Evolutionary conservation across 75 land plant genomes (phyloP).

Genomic region (Pinus albicaulis): DNA sequence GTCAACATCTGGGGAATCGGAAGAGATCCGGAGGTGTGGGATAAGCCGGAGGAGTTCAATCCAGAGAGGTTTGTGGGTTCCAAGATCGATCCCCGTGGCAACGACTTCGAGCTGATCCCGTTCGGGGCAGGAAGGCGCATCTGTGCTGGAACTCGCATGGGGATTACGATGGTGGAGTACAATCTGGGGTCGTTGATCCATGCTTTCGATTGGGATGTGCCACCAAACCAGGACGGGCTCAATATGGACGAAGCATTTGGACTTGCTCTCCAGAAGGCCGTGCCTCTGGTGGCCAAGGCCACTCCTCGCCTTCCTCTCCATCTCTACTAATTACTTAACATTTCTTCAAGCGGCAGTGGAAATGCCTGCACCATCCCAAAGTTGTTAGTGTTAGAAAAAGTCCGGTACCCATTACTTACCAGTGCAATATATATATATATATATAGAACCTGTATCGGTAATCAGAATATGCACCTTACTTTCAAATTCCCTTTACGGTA

Average conservation of each 20-base stretch:
- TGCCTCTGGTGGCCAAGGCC: conserved; percentile 1
- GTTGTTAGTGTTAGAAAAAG: too few species aligned
- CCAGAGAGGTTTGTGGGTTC: conserved; percentile 12
- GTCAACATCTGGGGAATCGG: conserved; percentile 25
- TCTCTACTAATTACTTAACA: conserved; percentile 1
- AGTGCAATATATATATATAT: too few species aligned
- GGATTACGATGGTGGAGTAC: conserved; percentile 19
- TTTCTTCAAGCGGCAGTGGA: too few species aligned
- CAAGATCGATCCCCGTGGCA: conserved; percentile 12
- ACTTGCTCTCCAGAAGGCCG: neutral
- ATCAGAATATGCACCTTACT: too few species aligned
- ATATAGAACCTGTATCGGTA: too few species aligned
- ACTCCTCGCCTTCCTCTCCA: conserved; percentile 1
- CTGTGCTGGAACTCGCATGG: conserved; percentile 23
- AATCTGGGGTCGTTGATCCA: conserved; percentile 27
- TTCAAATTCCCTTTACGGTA: too few species aligned
- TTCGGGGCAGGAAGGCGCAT: conserved; percentile 22
- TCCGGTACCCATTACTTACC: too few species aligned
- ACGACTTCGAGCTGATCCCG: conserved; percentile 20
- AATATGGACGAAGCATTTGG: conserved; percentile 37
- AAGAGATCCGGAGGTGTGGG: conserved; percentile 22
- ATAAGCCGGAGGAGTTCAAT: conserved; percentile 20
- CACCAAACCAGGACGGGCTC: conserved; percentile 1
- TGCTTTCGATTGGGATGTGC: conserved; percentile 39
- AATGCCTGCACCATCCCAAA: too few species aligned